Evolutionary conservation across 495 filamentous ascomycete genomes (phyloP), one percentile per base, ranked within the genome.

Genomic region (Talaromyces ruber): DNA sequence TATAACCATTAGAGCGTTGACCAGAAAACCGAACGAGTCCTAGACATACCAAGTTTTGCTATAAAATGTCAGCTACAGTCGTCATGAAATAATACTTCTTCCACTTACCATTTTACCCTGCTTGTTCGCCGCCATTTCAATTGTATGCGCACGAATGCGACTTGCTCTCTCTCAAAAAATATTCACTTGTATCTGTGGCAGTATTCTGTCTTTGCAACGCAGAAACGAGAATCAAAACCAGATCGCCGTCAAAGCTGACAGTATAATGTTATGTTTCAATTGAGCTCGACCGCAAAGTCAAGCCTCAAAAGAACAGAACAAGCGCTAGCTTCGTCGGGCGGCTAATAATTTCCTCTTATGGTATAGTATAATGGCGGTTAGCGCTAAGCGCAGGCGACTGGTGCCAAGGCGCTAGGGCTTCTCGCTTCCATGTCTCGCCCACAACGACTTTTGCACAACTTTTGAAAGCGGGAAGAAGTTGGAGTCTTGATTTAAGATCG

Each of bases 81-180:
- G 84, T 89, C 81, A 88, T 43, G 29, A n/a, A 0, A 45, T 47
- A 4, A 24, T 21, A n/a, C 1, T 24, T 18, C n/a, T 22, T 14
- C 65, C 69, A 71, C 92, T 87, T 81, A 98, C 94, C 94, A 98
- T 98, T 83, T 97, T 97, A 74, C 94, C 94, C 72, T 96, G 91
- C 74, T 95, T 95, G 83, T 97, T 97, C 59, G 82, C 69, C 66
- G 88, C 86, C 88, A 96, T 93, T 78, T 75, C 74, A 70, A 77
- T 66, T 68, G 71, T 73, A 69, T 76, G 80, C 81, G 82, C 82
- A 84, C 85, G 81, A 83, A 82, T 79, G 86, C 87, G 89, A 87
- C 87, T 83, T 79, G 64, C 64, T 64, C 58, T 61, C 67, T 75
- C 77, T 71, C 76, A 86, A 88, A 87, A 81, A 82, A 80, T 82